These are phyloP conservation scores for Globisporangium abappressorium DNA, from an alignment of 352 stramenopile genomes.

Conservation along the genomic window DNA sequence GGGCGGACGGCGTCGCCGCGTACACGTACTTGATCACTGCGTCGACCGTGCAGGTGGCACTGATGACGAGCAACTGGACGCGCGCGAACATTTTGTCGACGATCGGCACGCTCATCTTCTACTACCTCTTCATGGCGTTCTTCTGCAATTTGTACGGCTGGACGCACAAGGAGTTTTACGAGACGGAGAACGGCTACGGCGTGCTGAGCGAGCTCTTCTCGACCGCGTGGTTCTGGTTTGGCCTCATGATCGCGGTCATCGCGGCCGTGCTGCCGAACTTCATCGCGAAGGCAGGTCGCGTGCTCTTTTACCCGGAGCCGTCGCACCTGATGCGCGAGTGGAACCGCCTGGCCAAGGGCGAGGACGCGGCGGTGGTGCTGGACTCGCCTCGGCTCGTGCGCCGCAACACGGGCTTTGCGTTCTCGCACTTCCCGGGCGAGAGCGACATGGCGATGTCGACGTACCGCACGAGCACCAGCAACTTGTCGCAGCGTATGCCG, in stretches of 20 bases:
- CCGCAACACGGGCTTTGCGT: constrained; percentile 85
- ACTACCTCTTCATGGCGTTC: constrained; percentile 84
- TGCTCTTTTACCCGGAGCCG: constrained; percentile 87
- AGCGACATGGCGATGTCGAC: constrained; percentile 65
- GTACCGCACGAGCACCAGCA: constrained; percentile 24
- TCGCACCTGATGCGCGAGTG: constrained; percentile 89
- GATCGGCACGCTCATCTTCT: constrained; percentile 81
- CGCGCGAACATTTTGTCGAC: constrained; percentile 66
- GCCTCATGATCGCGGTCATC: constrained; percentile 57
- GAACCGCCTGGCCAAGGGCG: constrained; percentile 81
- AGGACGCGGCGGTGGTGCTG: constrained; percentile 51
- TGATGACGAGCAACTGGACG: constrained; percentile 91
- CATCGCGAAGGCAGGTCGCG: constrained; percentile 79
- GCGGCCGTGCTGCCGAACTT: constrained; percentile 79
- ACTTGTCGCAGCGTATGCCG: constrained; percentile 6
- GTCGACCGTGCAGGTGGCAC: constrained; percentile 78
- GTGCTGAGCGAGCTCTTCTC: constrained; percentile 57
- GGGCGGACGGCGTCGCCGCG: constrained; percentile 72
- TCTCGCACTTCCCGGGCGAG: constrained; percentile 77
- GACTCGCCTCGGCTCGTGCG: constrained; percentile 77
- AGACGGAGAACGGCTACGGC: constrained; percentile 70
- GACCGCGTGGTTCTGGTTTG: constrained; percentile 86
- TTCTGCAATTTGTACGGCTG: constrained; percentile 78
- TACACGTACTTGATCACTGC: constrained; percentile 88
- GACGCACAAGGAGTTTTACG: constrained; percentile 76